Percentiles rank a stretch among this genome's conserved stretches.
These are phyloP conservation scores for Dendrobium huoshanense DNA, from an alignment of 106 monocot species.

Conservation along the genomic window DNA sequence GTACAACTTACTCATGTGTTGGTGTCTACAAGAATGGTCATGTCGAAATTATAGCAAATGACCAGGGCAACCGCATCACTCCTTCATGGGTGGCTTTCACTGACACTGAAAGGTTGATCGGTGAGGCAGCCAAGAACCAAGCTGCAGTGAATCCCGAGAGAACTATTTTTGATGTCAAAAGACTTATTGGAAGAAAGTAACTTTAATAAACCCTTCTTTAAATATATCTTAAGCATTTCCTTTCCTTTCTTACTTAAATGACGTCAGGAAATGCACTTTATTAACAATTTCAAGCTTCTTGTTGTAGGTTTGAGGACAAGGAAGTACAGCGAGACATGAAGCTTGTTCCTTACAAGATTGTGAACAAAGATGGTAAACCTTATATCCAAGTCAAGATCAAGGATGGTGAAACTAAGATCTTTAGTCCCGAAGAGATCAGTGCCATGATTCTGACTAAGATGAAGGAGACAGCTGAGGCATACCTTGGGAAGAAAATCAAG, in stretches of 20 bases:
- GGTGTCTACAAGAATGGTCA: slow-evolving; percentile 37
- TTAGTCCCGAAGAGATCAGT: slow-evolving; percentile 29
- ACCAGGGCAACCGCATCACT: slow-evolving; percentile 40
- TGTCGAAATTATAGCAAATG: slow-evolving; percentile 33
- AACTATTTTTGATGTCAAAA: slow-evolving; percentile 33
- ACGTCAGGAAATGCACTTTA: too few relatives aligned
- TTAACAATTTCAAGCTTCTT: too few relatives aligned
- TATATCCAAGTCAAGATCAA: slow-evolving; percentile 25
- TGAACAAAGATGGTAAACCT: slow-evolving; percentile 30
- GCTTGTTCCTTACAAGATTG: slow-evolving; percentile 28
- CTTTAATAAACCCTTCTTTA: too few relatives aligned
- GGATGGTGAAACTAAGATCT: slow-evolving; percentile 29
- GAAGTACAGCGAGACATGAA: slow-evolving; percentile 30
- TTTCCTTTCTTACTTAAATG: too few relatives aligned
- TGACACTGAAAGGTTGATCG: slow-evolving; percentile 28
- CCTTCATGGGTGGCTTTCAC: slow-evolving; percentile 40
- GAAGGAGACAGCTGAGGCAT: slow-evolving; percentile 33
- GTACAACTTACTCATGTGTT: slow-evolving; percentile 34
- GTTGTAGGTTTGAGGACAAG: slow-evolving; percentile 17
- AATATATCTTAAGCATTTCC: too few relatives aligned
- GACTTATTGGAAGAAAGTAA: slow-evolving; percentile 35
- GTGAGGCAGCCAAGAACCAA: slow-evolving; percentile 36
- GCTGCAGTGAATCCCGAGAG: slow-evolving; percentile 31
- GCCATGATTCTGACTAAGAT: slow-evolving; percentile 28
- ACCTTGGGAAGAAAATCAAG: slow-evolving; percentile 32